phyloP scores from a whole-genome alignment of 1,284 basidiomycete genomes.

The Sparassis latifolia region DNA sequence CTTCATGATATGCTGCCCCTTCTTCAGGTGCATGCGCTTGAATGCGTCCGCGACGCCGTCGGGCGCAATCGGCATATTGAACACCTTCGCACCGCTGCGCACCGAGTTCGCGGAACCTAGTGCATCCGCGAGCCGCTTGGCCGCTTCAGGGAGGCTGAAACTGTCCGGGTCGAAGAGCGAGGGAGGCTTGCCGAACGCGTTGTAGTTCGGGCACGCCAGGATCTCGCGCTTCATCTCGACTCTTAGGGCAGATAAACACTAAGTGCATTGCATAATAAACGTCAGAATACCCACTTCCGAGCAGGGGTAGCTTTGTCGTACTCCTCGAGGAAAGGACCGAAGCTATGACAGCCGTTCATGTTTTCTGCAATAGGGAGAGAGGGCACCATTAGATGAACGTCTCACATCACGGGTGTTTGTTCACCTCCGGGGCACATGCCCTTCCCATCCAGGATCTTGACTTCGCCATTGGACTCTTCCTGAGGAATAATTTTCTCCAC shows the following conservation, averaged over 20 bases:
- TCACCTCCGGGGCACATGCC: too few species aligned
- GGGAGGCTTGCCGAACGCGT: conserved; percentile 20
- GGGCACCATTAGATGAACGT: too few species aligned
- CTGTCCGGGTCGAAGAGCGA: conserved; percentile 17
- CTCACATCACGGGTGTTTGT: too few species aligned
- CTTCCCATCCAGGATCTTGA: too few species aligned
- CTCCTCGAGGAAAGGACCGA: conserved; percentile 6
- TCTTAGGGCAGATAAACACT: conserved; percentile 3
- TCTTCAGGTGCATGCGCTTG: conserved; percentile 7
- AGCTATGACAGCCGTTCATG: too few species aligned
- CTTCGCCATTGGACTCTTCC: too few species aligned
- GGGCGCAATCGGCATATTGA: conserved; percentile 16
- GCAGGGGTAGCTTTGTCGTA: not conserved
- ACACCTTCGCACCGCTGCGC: conserved; percentile 21
- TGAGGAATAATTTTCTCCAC: too few species aligned
- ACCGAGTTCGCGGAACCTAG: conserved; percentile 22
- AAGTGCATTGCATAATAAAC: not conserved
- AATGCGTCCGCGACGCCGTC: not conserved
- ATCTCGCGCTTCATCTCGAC: conserved; percentile 19
- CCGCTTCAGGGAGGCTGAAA: conserved; percentile 19
- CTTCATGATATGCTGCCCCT: conserved; percentile 3
- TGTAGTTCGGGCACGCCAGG: conserved; percentile 22
- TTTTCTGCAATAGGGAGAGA: too few species aligned
- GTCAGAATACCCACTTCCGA: not conserved
- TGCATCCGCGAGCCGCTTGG: conserved; percentile 9